Percentiles rank a stretch among this genome's conserved stretches.
Conservation (phyloP, 768 basidiomycete genomes). For the Chalciporus pseudorubinellus region DNA sequence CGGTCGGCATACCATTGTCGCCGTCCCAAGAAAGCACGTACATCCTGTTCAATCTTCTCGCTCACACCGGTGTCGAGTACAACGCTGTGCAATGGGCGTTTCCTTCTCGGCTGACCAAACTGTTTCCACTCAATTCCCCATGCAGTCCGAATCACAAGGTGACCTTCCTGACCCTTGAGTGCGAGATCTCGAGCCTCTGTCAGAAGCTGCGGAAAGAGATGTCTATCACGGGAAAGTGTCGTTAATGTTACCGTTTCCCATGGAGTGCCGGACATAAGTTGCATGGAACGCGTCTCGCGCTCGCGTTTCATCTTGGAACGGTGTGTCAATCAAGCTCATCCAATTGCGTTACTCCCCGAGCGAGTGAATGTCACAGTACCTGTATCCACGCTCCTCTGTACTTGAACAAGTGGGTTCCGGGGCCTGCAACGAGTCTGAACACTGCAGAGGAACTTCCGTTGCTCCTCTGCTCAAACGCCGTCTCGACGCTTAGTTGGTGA, state of each 20-base stretch:
- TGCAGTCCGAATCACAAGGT: slow-evolving; percentile 93
- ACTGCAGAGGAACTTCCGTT: slow-evolving; percentile 88
- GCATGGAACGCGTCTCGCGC: slow-evolving; percentile 89
- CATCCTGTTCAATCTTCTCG: slow-evolving; percentile 79
- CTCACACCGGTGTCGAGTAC: slow-evolving; percentile 80
- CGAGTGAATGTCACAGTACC: slow-evolving; percentile 40
- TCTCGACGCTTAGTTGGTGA: slow-evolving; percentile 95
- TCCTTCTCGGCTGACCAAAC: slow-evolving; percentile 87
- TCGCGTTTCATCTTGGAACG: slow-evolving; percentile 81
- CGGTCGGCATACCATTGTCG: slow-evolving; percentile 95
- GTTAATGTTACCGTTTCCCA: slow-evolving; percentile 98
- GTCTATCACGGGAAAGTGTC: slow-evolving; percentile 83
- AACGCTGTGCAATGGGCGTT: slow-evolving; percentile 85
- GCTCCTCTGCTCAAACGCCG: slow-evolving; percentile 80
- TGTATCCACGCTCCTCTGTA: slow-evolving; percentile 96
- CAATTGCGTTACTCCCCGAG: not conserved
- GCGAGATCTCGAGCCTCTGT: slow-evolving; percentile 89
- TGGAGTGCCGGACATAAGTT: slow-evolving; percentile 85
- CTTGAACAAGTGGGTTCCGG: slow-evolving; percentile 90
- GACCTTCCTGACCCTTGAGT: slow-evolving; percentile 83
- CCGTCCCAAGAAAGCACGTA: slow-evolving; percentile 77
- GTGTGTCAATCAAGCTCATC: not conserved
- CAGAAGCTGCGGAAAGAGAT: slow-evolving; percentile 75
- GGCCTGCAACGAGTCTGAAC: slow-evolving; percentile 94
- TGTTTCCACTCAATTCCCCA: slow-evolving; percentile 97